phyloP scores from a whole-genome alignment of 23 red algal genomes.

The Gracilaria vermiculophylla region DNA sequence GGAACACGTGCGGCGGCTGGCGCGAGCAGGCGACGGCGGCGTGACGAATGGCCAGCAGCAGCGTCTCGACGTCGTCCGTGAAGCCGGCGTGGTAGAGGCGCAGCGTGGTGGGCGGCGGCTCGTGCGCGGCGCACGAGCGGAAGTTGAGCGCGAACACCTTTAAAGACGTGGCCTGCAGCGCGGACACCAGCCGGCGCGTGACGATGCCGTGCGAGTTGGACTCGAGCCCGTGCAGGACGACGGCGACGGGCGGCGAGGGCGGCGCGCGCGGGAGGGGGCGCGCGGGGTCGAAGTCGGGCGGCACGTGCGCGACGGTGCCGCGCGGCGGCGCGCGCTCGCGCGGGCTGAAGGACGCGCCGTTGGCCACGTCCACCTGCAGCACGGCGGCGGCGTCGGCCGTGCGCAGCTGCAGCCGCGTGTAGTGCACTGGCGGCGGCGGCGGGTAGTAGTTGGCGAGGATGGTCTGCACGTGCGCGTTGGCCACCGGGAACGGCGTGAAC shows the following conservation, averaged over 20 bases:
- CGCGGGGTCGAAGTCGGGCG: neutral
- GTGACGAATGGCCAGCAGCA: slow-evolving; percentile 49
- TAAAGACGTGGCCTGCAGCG: slow-evolving; percentile 27
- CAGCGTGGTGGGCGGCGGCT: slow-evolving; percentile 32
- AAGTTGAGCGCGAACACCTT: slow-evolving; percentile 85
- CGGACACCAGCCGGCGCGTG: slow-evolving; percentile 60
- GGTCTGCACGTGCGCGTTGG: slow-evolving; percentile 86
- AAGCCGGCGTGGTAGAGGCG: slow-evolving; percentile 88
- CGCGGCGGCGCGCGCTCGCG: neutral
- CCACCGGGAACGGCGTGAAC: slow-evolving; percentile 24
- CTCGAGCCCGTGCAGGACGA: slow-evolving; percentile 91
- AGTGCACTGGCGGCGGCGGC: slow-evolving; percentile 22
- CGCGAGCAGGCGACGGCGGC: slow-evolving; percentile 6
- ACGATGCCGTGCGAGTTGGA: slow-evolving; percentile 49
- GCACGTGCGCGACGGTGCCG: neutral
- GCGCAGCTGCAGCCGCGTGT: slow-evolving; percentile 28
- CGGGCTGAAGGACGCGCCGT: neutral
- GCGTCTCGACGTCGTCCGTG: slow-evolving; percentile 72
- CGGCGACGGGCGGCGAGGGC: slow-evolving; percentile 41
- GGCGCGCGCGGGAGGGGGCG: neutral
- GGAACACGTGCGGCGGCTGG: slow-evolving; percentile 28
- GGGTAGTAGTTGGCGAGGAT: slow-evolving; percentile 63
- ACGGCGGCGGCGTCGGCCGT: slow-evolving; percentile 44
- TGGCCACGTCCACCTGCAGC: slow-evolving; percentile 74
- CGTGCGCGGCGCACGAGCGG: slow-evolving; percentile 72